These are phyloP conservation scores for Cornus kousa DNA, from an alignment of 148 eudicot genomes.

Conservation along the genomic window DNA sequence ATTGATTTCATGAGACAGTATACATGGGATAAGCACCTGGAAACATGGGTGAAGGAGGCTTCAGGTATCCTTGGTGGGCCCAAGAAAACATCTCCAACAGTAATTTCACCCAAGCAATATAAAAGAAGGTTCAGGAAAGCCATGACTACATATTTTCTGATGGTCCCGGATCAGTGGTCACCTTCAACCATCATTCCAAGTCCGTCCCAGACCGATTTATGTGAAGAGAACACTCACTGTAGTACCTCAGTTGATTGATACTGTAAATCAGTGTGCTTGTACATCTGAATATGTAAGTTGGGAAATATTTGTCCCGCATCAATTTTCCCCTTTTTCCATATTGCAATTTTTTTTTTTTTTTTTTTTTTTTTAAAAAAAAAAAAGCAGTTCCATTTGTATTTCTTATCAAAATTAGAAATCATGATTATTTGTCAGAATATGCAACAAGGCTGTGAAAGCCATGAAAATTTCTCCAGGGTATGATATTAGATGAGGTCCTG, in stretches of 20 bases:
- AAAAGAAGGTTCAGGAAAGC: slow-evolving; percentile 81
- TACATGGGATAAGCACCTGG: slow-evolving; percentile 84
- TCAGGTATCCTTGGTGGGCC: slow-evolving; percentile 75
- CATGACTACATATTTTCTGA: slow-evolving; percentile 64
- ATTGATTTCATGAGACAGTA: slow-evolving; percentile 80
- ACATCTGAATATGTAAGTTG: not conserved
- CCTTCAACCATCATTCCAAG: slow-evolving; percentile 33
- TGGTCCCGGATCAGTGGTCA: slow-evolving; percentile 74
- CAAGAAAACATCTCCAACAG: slow-evolving; percentile 57
- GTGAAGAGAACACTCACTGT: slow-evolving; percentile 31
- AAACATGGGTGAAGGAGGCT: slow-evolving; percentile 77
- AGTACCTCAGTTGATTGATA: slow-evolving; percentile 6
- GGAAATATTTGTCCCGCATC: not conserved
- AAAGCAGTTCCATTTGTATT: not conserved
- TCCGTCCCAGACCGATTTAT: slow-evolving; percentile 33
- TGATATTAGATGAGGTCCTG: not conserved
- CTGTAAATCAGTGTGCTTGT: slow-evolving; percentile 2
- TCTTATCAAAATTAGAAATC: not conserved
- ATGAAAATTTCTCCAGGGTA: not conserved
- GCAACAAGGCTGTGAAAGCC: not conserved
- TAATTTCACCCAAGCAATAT: slow-evolving; percentile 73
- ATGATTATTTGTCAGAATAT: not conserved
- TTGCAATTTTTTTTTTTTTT: not conserved
- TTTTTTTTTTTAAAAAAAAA: not conserved
- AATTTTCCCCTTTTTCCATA: not conserved